Evolutionary conservation across 495 filamentous ascomycete species (phyloP).

Genomic region (Aspergillus wentii): DNA sequence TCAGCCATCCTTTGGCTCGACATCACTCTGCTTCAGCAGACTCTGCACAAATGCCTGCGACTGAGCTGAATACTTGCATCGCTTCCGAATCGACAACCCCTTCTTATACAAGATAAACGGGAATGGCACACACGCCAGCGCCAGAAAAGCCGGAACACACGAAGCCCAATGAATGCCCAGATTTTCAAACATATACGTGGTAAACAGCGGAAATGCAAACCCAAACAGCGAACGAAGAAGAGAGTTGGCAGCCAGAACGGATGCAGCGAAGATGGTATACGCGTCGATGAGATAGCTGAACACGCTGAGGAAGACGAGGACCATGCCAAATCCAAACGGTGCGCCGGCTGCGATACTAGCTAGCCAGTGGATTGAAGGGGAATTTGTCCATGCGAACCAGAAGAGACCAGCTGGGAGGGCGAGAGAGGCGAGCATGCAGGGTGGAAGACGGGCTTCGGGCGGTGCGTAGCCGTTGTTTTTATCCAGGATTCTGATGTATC

Average conservation of each 20-base stretch:
- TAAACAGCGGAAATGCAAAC: constrained; percentile 70
- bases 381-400: constrained; percentile 55
- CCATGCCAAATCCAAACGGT: constrained; percentile 61
- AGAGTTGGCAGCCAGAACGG: constrained; percentile 62
- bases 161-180: constrained; percentile 70
- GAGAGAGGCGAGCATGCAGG: constrained; percentile 14
- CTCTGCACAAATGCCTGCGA: too few species aligned
- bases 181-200: constrained; percentile 56
- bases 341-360: constrained; percentile 50
- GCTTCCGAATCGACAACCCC: constrained; percentile 50
- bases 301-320: constrained; percentile 56
- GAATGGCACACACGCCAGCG: constrained; percentile 60
- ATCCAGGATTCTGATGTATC: constrained; percentile 27
- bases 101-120: constrained; percentile 67
- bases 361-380: constrained; percentile 55
- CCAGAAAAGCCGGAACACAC: constrained; percentile 62
- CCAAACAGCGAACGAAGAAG: constrained; percentile 58
- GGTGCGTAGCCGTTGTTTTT: constrained; percentile 11
- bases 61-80: constrained; percentile 63
- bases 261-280: constrained; percentile 66
- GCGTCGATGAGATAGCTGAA: constrained; percentile 69
- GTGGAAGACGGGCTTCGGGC: constrained; percentile 25
- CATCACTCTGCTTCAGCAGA: too few species aligned
- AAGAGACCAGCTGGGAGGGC: constrained; percentile 37
- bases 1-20: too few species aligned